Percentiles rank a stretch among this genome's conserved stretches.
Evolutionary conservation across 2,329 filamentous ascomycete genomes (phyloP).

Genomic region (Pezicula carpinea): DNA sequence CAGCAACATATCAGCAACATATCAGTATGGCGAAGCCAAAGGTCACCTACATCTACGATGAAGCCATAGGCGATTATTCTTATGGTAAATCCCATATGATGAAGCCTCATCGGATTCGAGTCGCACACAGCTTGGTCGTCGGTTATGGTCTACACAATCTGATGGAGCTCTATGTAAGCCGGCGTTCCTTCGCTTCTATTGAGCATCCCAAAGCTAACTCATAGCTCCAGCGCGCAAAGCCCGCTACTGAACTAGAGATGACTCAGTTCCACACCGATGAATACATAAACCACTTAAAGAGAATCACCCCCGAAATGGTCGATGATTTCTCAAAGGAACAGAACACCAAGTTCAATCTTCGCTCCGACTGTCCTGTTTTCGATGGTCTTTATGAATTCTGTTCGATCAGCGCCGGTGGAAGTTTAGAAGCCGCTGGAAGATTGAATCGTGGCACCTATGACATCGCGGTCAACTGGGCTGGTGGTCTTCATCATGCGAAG

Average conservation of each 20-base stretch:
- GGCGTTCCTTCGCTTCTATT: not conserved
- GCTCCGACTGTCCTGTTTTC: slow-evolving; percentile 96
- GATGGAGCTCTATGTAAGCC: slow-evolving; percentile 88
- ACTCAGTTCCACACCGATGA: slow-evolving; percentile 91
- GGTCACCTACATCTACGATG: slow-evolving; percentile 98
- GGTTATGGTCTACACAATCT: slow-evolving; percentile 94
- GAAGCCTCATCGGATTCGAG: slow-evolving; percentile 94
- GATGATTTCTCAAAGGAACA: slow-evolving; percentile 88
- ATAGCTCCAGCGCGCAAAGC: slow-evolving; percentile 65
- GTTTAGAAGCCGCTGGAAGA: slow-evolving; percentile 89
- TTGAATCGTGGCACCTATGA: slow-evolving; percentile 89
- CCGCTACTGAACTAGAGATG: slow-evolving; percentile 87
- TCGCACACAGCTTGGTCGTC: slow-evolving; percentile 94
- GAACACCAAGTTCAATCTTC: slow-evolving; percentile 78
- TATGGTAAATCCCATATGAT: slow-evolving; percentile 98
- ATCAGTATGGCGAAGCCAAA: slow-evolving; percentile 35
- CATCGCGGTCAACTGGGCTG: slow-evolving; percentile 98
- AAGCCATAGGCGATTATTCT: slow-evolving; percentile 96
- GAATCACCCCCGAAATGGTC: slow-evolving; percentile 98
- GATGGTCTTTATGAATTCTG: slow-evolving; percentile 96
- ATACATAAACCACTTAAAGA: slow-evolving; percentile 91
- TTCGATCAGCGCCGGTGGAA: slow-evolving; percentile 88
- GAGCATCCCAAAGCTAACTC: slow-evolving; percentile 3
- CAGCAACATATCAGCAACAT: no score
- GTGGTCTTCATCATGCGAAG: slow-evolving; percentile 94